phyloP scores from a whole-genome alignment of 441 rosid genomes.

The Pelargonium citronellum region DNA sequence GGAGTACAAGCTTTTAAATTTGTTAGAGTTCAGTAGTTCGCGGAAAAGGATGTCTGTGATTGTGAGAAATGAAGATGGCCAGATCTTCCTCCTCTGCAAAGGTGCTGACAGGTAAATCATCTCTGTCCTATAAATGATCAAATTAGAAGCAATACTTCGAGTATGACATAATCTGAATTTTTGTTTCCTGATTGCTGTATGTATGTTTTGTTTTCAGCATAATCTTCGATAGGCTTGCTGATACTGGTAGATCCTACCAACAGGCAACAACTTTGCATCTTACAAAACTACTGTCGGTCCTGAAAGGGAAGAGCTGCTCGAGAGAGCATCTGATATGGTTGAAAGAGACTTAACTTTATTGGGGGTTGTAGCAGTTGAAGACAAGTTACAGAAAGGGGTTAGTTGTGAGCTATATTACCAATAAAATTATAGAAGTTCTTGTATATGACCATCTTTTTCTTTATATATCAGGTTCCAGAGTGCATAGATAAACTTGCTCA shows the following conservation, averaged over 20 bases:
- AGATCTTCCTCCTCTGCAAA: conserved; percentile 72
- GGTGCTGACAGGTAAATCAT: conserved; percentile 73
- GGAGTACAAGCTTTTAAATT: conserved; percentile 64
- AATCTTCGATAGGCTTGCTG: conserved; percentile 81
- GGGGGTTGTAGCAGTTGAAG: conserved; percentile 94
- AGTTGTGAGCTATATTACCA: background rate
- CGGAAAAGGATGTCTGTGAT: conserved; percentile 87
- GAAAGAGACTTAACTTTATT: conserved; percentile 77
- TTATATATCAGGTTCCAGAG: conserved; percentile 38
- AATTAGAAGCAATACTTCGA: background rate
- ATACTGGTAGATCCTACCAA: conserved; percentile 52
- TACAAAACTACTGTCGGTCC: conserved; percentile 55
- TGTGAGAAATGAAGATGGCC: conserved; percentile 55
- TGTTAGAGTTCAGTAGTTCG: conserved; percentile 70
- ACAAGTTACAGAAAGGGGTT: conserved; percentile 92
- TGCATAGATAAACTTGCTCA: conserved; percentile 96
- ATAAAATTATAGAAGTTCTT: background rate
- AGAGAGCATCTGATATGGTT: conserved; percentile 59
- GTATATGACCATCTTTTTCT: conserved; percentile 1
- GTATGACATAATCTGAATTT: background rate
- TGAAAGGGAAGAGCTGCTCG: conserved; percentile 63
- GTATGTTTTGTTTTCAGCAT: conserved; percentile 43
- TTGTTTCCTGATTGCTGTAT: background rate
- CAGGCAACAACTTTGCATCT: conserved; percentile 63
- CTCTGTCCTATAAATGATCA: background rate